Percentiles rank a stretch among this genome's conserved stretches.
These are phyloP conservation scores for Mycena maculata DNA, from an alignment of 768 basidiomycete species.

Conservation along the genomic window DNA sequence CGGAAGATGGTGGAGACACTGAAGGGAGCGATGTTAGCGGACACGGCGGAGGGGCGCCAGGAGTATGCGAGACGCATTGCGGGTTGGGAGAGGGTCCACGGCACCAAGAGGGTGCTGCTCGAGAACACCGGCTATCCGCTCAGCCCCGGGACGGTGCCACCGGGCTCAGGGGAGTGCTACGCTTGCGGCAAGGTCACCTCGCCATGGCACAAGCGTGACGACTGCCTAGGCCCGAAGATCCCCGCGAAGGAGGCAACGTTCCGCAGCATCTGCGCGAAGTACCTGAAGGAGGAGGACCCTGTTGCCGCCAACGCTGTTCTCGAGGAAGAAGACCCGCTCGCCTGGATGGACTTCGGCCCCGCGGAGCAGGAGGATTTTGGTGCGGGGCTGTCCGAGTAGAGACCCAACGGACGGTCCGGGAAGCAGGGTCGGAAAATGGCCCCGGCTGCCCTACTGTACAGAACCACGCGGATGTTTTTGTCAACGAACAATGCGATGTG, in stretches of 20 bases:
- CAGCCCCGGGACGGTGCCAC: constrained; percentile 10
- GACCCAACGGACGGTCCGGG: constrained; percentile 18
- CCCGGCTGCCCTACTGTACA: constrained; percentile 25
- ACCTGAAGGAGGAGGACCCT: neutral
- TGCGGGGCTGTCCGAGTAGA: no score
- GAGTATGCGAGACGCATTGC: constrained; percentile 5
- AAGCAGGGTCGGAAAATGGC: constrained; percentile 3
- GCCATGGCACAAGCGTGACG: constrained; percentile 5
- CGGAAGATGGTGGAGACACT: neutral
- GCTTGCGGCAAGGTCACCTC: constrained; percentile 14
- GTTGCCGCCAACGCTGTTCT: constrained; percentile 6
- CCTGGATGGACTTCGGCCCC: constrained; percentile 26
- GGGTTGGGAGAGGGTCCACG: constrained; percentile 1
- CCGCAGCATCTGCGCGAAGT: constrained; percentile 1
- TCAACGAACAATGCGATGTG: constrained; percentile 10
- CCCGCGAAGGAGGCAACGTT: constrained; percentile 12
- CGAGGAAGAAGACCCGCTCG: constrained; percentile 4
- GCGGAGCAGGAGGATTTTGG: constrained; percentile 38
- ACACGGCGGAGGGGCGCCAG: neutral
- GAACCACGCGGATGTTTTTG: neutral
- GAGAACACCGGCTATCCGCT: constrained; percentile 27
- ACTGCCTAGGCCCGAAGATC: constrained; percentile 16
- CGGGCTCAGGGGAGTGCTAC: constrained; percentile 28
- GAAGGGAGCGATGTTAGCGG: neutral
- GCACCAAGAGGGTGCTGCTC: neutral